Evolutionary conservation across 208 protist species (phyloP).

Genomic region (Crithidia bombi): DNA sequence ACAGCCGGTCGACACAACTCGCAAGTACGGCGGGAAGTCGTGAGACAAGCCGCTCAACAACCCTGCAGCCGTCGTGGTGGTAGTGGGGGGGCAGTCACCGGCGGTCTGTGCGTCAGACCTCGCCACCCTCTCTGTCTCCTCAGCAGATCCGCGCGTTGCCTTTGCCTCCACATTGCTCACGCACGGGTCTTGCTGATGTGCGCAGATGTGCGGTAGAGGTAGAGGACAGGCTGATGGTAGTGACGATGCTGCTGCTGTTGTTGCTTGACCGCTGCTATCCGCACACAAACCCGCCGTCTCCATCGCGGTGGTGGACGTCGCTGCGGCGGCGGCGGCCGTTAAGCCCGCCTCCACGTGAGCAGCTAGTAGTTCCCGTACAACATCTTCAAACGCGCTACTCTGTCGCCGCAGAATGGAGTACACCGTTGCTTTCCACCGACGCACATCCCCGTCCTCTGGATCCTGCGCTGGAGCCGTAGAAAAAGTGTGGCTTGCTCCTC

Average conservation of each 20-base stretch:
- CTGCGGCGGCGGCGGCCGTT: not conserved
- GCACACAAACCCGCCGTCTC: too few species aligned
- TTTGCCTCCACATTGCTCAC: too few species aligned
- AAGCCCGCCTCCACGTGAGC: not conserved
- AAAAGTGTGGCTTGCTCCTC: not conserved
- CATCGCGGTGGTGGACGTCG: not conserved
- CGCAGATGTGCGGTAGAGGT: too few species aligned
- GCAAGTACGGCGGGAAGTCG: not conserved
- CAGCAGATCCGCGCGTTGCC: not conserved
- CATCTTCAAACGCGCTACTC: slow-evolving; percentile 3
- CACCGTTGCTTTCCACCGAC: slow-evolving; percentile 7
- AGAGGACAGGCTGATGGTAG: too few species aligned
- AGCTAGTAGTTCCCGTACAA: not conserved
- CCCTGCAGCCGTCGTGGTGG: not conserved
- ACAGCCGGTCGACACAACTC: slow-evolving; percentile 20
- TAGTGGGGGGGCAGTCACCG: too few species aligned
- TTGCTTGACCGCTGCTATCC: too few species aligned
- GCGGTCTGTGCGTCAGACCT: too few species aligned
- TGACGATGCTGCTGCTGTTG: too few species aligned
- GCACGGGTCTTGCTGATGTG: too few species aligned
- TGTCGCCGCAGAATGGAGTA: not conserved
- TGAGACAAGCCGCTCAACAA: not conserved
- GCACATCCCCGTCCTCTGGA: not conserved
- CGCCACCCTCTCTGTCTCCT: not conserved
- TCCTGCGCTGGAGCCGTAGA: not conserved